Evolutionary conservation across 2,329 filamentous ascomycete species (phyloP).

Genomic region (Aspergillus sp.): DNA sequence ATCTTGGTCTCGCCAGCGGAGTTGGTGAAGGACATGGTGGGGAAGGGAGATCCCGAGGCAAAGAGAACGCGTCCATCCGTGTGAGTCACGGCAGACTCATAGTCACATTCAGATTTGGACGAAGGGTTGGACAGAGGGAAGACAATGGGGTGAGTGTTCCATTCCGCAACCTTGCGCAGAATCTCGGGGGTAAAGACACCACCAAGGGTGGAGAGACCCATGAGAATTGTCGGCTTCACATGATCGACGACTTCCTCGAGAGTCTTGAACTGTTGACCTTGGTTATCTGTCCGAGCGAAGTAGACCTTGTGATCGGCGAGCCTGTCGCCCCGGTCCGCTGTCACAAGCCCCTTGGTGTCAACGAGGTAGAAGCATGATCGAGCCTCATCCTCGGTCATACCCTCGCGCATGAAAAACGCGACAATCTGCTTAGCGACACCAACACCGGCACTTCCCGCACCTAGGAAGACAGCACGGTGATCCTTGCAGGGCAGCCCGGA

Average conservation of each 20-base stretch:
- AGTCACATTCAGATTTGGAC: constrained; percentile 96
- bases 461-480: constrained; percentile 94
- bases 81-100: constrained; percentile 88
- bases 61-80: constrained; percentile 92
- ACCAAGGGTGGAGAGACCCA: constrained; percentile 92
- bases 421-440: constrained; percentile 98
- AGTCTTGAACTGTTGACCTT: constrained; percentile 70
- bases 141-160: constrained; percentile 82
- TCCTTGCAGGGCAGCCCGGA: constrained; percentile 85
- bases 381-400: constrained; percentile 84
- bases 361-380: constrained; percentile 95
- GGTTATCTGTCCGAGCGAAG: constrained; percentile 68
- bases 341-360: constrained; percentile 95
- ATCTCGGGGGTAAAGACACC: constrained; percentile 92
- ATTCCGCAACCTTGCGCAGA: constrained; percentile 64
- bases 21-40: constrained; percentile 68
- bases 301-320: constrained; percentile 85
- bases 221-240: constrained; percentile 90
- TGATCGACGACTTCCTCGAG: constrained; percentile 92
- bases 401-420: constrained; percentile 93
- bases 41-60: constrained; percentile 92
- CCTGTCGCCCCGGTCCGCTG: constrained; percentile 87
- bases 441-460: constrained; percentile 91
- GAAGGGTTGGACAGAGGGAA: constrained; percentile 97
- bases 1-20: constrained; percentile 63